Conservation (phyloP, 495 filamentous ascomycete genomes). For the Xylaria flabelliformis region DNA sequence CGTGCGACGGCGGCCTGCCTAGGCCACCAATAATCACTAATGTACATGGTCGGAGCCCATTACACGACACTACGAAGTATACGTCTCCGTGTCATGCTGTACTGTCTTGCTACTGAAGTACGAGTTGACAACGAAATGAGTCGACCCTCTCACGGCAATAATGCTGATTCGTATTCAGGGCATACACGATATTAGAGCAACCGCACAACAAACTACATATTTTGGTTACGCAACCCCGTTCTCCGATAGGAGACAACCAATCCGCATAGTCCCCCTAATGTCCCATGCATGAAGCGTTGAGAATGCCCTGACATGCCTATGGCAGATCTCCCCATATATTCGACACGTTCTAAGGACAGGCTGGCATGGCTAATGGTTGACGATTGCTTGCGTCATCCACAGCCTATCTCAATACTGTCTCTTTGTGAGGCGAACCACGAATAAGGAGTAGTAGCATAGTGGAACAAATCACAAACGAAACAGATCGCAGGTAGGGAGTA, state of each 20-base stretch:
- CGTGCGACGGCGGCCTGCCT: slow-evolving; percentile 17
- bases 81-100: not conserved
- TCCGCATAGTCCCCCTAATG: not conserved
- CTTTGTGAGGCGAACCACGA: slow-evolving; percentile 3
- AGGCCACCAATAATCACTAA: slow-evolving; percentile 17
- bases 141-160: slow-evolving; percentile 5
- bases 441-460: not conserved
- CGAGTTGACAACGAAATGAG: slow-evolving; percentile 1
- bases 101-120: not conserved
- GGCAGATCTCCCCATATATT: slow-evolving; percentile 1
- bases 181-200: slow-evolving; percentile 1
- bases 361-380: not conserved
- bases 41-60: not conserved
- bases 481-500: slow-evolving; percentile 9
- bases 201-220: slow-evolving; percentile 12
- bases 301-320: not conserved
- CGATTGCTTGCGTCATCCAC: not conserved
- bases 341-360: not conserved
- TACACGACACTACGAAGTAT: not conserved
- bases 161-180: slow-evolving; percentile 1
- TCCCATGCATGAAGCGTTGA: slow-evolving; percentile 13
- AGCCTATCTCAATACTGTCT: not conserved
- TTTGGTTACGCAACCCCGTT: not conserved
- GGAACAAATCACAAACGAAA: slow-evolving; percentile 12
- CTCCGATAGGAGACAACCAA: slow-evolving; percentile 1